These are phyloP conservation scores for Neonectria coccinea DNA, from an alignment of 2,329 filamentous ascomycete species.

Conservation along the genomic window DNA sequence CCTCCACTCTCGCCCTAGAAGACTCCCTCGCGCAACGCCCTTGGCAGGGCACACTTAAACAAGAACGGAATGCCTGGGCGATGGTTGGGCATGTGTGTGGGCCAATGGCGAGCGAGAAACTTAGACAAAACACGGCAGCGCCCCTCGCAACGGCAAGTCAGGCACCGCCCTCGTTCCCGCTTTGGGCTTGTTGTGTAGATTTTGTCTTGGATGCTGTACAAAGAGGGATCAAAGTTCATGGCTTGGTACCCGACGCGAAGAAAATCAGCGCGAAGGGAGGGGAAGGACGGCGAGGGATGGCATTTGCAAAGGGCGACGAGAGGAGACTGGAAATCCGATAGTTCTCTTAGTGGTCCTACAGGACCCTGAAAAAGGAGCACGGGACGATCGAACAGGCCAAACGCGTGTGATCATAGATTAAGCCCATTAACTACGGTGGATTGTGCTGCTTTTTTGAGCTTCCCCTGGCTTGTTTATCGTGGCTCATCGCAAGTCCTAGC, in stretches of 20 bases:
- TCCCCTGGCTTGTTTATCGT: neutral
- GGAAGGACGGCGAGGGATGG: neutral
- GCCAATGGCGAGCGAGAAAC: conserved; percentile 7
- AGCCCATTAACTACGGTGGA: neutral
- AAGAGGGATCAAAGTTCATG: neutral
- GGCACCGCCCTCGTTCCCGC: neutral
- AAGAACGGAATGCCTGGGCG: conserved; percentile 10
- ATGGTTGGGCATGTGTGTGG: neutral
- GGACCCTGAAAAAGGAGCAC: neutral
- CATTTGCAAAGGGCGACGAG: conserved; percentile 6
- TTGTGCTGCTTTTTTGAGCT: neutral
- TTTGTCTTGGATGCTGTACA: neutral
- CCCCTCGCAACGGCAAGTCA: neutral
- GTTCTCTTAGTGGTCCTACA: neutral
- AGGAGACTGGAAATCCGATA: conserved; percentile 7
- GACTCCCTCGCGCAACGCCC: neutral
- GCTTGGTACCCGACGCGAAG: neutral
- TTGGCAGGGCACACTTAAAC: neutral
- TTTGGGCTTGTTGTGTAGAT: conserved; percentile 1
- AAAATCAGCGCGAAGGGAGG: neutral
- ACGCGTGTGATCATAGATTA: conserved; percentile 17
- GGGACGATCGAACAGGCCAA: neutral
- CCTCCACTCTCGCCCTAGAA: neutral
- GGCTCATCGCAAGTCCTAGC: conserved; percentile 3
- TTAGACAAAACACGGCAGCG: conserved; percentile 11